Conservation (phyloP, 2,329 filamentous ascomycete genomes). For the Exophiala phaeomuriformis region DNA sequence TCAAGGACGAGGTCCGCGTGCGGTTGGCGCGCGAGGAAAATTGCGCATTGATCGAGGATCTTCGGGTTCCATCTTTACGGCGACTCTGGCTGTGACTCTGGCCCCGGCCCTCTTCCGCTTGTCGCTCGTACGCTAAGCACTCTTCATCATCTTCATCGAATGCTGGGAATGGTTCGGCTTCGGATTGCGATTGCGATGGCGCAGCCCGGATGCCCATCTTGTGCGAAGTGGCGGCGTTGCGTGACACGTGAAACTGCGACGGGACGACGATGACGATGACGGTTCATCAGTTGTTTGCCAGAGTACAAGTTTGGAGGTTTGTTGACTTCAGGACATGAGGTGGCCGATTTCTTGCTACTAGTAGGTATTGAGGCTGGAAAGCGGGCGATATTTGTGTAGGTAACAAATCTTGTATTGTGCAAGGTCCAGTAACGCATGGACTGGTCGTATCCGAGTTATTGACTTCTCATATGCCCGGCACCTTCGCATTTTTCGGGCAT, state of each 20-base stretch:
- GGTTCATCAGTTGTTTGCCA: no score
- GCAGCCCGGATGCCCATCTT: constrained; percentile 3
- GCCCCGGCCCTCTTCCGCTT: background rate
- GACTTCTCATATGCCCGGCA: no score
- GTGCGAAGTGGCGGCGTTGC: background rate
- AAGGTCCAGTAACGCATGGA: no score
- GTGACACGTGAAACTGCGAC: background rate
- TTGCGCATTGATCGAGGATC: constrained; percentile 8
- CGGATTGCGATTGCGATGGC: background rate
- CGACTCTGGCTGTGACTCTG: background rate
- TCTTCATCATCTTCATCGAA: background rate
- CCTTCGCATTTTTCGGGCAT: no score
- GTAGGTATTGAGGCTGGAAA: no score
- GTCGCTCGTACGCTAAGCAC: background rate
- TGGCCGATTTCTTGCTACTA: no score
- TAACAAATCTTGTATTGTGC: no score
- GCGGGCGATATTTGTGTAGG: no score
- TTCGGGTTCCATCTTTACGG: constrained; percentile 2
- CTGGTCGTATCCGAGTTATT: no score
- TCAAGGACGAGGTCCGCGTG: constrained; percentile 21
- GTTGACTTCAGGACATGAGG: no score
- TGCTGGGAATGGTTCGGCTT: constrained; percentile 9
- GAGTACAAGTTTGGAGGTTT: no score
- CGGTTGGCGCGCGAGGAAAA: constrained; percentile 12
- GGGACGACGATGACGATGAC: background rate